Conservation (phyloP, 129 eudicot genomes). For the Pseudognaphalium luteoalbum region DNA sequence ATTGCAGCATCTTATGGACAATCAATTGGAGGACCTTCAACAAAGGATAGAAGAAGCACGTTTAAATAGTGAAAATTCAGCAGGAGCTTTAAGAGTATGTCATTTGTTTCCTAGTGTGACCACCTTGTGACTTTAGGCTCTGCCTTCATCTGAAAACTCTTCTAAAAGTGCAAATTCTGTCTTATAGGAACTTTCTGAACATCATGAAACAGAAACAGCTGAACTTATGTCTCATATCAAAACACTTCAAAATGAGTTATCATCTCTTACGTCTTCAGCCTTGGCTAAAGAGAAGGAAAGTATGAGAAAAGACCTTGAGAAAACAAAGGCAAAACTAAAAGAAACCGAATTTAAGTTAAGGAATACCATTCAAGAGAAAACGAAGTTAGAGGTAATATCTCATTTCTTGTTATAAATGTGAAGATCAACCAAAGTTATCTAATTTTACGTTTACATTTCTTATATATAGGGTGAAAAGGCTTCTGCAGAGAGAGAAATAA, state of each 20-base stretch:
- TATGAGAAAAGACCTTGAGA: conserved; percentile 89
- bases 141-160: conserved; percentile 1
- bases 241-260: conserved; percentile 61
- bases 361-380: conserved; percentile 84
- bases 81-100: conserved; percentile 52
- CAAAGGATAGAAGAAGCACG: conserved; percentile 48
- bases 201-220: conserved; percentile 54
- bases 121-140: conserved; percentile 8
- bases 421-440: conserved; percentile 14
- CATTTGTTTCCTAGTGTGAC: conserved; percentile 4
- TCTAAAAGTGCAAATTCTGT: conserved; percentile 9
- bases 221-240: conserved; percentile 54
- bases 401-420: conserved; percentile 5
- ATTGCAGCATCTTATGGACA: conserved; percentile 57
- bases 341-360: conserved; percentile 83
- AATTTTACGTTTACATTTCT: conserved; percentile 12
- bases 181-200: conserved; percentile 64
- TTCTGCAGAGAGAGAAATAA: conserved; percentile 84
- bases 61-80: conserved; percentile 49
- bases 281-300: conserved; percentile 81
- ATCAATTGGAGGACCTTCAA: conserved; percentile 54
- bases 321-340: conserved; percentile 80
- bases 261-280: conserved; percentile 61
- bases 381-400: conserved; percentile 83
- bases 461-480: conserved; percentile 78